Conservation (phyloP, 148 eudicot genomes). For the Silene uniflora region DNA sequence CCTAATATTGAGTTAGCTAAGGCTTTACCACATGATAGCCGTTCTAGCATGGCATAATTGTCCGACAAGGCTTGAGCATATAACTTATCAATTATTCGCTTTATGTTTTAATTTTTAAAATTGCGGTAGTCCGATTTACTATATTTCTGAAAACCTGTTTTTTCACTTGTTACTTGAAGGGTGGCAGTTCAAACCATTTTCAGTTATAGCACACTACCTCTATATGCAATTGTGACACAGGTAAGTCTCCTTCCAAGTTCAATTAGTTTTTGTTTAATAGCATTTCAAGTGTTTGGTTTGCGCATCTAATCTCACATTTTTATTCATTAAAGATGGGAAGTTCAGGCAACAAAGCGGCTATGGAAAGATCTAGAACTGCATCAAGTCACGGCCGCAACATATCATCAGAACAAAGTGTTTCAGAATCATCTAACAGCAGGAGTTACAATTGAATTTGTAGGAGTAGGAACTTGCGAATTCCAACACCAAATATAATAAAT, state of each 20-base stretch:
- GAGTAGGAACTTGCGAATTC: no score
- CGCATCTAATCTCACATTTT: background rate
- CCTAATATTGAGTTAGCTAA: no score
- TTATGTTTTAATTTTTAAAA: no score
- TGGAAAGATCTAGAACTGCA: background rate
- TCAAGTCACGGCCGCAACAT: background rate
- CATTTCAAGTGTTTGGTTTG: background rate
- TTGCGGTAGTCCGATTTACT: no score
- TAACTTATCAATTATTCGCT: no score
- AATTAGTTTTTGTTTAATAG: no score
- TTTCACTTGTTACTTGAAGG: conserved; percentile 19
- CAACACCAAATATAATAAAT: no score
- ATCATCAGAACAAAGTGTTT: background rate
- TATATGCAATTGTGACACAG: conserved; percentile 40
- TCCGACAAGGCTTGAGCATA: no score
- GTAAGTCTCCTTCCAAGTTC: conserved; percentile 11
- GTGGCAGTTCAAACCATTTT: conserved; percentile 41
- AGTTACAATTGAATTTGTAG: background rate
- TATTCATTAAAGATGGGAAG: background rate
- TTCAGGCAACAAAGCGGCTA: background rate
- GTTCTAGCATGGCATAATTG: no score
- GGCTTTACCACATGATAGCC: no score
- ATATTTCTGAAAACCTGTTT: background rate
- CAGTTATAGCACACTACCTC: conserved; percentile 53
- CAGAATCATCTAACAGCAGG: background rate